Percentiles rank a stretch among this genome's conserved stretches.
phyloP scores from a whole-genome alignment of 2,329 filamentous ascomycete species.

The Fusarium sp. region DNA sequence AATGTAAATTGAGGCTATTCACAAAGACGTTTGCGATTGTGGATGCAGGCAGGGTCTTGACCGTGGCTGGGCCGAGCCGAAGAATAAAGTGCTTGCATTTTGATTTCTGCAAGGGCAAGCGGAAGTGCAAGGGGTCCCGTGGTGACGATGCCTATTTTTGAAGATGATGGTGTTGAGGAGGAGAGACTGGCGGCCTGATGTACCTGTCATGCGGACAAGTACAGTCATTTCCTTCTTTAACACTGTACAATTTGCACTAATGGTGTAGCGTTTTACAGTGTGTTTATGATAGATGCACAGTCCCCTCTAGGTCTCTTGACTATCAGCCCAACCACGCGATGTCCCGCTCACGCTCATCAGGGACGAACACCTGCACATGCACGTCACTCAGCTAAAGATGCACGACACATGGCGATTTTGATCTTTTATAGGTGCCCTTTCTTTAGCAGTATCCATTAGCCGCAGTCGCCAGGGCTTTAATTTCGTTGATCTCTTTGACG shows the following conservation, averaged over 20 bases:
- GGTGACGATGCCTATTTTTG: constrained; percentile 28
- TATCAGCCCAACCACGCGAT: constrained; percentile 24
- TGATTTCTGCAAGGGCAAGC: constrained; percentile 9
- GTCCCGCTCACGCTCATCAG: constrained; percentile 35
- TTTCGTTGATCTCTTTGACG: constrained; percentile 14
- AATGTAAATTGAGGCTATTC: constrained; percentile 15
- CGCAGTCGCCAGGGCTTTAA: constrained; percentile 1
- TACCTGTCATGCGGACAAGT: constrained; percentile 17
- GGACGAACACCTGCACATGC: constrained; percentile 34
- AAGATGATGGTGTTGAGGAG: constrained; percentile 24
- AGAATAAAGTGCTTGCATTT: constrained; percentile 23
- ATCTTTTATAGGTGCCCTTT: constrained; percentile 19
- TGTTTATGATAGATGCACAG: accelerated
- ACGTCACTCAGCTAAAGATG: constrained; percentile 36
- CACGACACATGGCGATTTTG: constrained; percentile 24
- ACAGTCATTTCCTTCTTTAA: accelerated
- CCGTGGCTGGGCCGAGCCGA: constrained; percentile 14
- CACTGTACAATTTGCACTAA: not conserved
- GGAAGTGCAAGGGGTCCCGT: constrained; percentile 37
- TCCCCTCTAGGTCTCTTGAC: constrained; percentile 36
- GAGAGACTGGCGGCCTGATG: constrained; percentile 20
- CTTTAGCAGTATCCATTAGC: constrained; percentile 11
- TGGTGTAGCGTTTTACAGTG: not conserved
- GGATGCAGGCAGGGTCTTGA: not conserved
- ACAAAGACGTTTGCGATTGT: not conserved